A percentile compares a stretch with the other conserved stretches of the same genome.
These are phyloP conservation scores for Beauveria caledonica DNA, from an alignment of 2,329 filamentous ascomycete species.

Conservation along the genomic window DNA sequence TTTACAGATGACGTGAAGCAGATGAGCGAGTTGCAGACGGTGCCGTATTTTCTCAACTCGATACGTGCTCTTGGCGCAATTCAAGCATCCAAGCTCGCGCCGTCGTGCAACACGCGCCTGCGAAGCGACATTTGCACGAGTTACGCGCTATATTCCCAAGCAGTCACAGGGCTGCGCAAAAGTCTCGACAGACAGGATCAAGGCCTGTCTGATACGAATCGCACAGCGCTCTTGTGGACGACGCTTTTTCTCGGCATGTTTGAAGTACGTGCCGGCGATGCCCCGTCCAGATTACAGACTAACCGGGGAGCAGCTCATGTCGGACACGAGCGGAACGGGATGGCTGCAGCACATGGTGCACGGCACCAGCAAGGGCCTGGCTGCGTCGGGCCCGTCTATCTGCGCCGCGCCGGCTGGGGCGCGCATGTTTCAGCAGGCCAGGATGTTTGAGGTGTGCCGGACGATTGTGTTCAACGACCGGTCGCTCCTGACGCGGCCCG, in stretches of 20 bases:
- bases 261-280: constrained; percentile 18
- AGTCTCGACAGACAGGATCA: constrained; percentile 13
- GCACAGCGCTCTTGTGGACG: constrained; percentile 20
- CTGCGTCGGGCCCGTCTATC: constrained; percentile 21
- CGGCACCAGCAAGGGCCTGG: constrained; percentile 24
- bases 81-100: constrained; percentile 19
- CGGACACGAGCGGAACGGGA: constrained; percentile 22
- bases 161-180: constrained; percentile 16
- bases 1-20: constrained; percentile 18
- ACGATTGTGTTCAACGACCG: constrained; percentile 24
- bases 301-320: constrained; percentile 21
- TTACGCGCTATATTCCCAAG: constrained; percentile 20
- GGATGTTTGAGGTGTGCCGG: constrained; percentile 25
- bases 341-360: constrained; percentile 29
- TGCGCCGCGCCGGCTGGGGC: constrained; percentile 18
- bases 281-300: neutral
- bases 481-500: constrained; percentile 18
- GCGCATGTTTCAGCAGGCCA: constrained; percentile 23
- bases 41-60: constrained; percentile 20
- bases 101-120: neutral
- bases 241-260: constrained; percentile 27
- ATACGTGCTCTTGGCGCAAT: constrained; percentile 25
- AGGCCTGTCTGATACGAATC: constrained; percentile 13
- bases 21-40: constrained; percentile 13
- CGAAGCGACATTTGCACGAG: constrained; percentile 12